Percentiles rank a stretch among this genome's conserved stretches.
Evolutionary conservation across 495 filamentous ascomycete genomes (phyloP).

Genomic region (Penicillium fimorum): DNA sequence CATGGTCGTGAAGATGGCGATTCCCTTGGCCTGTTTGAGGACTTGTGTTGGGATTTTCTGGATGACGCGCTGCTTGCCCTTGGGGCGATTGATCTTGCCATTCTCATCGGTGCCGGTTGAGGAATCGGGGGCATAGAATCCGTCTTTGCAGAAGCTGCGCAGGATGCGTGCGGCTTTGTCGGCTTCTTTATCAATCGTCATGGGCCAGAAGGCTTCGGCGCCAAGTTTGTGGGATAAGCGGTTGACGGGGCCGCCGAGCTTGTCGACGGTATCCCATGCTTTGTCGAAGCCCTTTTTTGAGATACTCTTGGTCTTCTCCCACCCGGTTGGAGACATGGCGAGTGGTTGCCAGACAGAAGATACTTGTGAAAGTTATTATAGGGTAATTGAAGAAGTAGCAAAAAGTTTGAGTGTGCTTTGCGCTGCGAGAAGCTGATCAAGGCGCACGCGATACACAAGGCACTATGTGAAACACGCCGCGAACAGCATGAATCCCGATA

Average conservation of each 20-base stretch:
- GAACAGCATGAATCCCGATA: constrained; percentile 18
- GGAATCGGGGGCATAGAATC: constrained; percentile 54
- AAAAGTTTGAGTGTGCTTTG: neutral
- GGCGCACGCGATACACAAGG: constrained; percentile 17
- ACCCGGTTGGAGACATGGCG: constrained; percentile 35
- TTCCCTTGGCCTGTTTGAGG: constrained; percentile 78
- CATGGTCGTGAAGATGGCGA: constrained; percentile 93
- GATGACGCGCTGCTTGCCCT: constrained; percentile 64
- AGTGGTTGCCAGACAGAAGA: neutral
- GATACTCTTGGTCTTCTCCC: constrained; percentile 43
- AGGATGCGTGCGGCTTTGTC: constrained; percentile 82
- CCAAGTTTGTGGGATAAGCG: constrained; percentile 70
- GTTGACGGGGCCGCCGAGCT: constrained; percentile 68
- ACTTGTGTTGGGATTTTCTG: constrained; percentile 84
- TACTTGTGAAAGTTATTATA: neutral
- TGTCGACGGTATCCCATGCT: constrained; percentile 52
- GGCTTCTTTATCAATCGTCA: constrained; percentile 72
- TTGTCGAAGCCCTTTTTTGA: constrained; percentile 57
- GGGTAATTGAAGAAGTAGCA: neutral
- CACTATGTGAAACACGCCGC: constrained; percentile 22
- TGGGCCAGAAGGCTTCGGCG: constrained; percentile 80
- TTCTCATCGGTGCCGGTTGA: constrained; percentile 27
- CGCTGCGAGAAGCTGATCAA: neutral
- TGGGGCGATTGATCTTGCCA: constrained; percentile 54
- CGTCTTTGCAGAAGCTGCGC: constrained; percentile 75